Evolutionary conservation across 2,329 filamentous ascomycete species (phyloP), one percentile per base, ranked within the genome.

Genomic region (Ascochyta lentis): DNA sequence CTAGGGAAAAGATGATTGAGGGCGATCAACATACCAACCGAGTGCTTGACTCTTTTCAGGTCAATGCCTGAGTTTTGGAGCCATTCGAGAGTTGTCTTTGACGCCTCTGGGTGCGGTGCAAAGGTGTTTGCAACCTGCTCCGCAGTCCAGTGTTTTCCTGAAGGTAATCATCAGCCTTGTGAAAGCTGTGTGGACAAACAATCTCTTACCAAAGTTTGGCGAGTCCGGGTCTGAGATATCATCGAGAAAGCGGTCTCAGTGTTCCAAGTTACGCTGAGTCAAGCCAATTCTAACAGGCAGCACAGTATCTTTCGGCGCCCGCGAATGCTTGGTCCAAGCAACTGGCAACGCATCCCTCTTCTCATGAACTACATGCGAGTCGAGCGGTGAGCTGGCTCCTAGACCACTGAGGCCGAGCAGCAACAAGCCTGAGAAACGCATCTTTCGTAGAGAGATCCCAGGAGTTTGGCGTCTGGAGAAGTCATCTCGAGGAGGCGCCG

Each of bases 191-290:
- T 6, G 1, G 13, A 9, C 1, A 9, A 5, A 13, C 1, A 5
- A 4, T 7, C 5, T 19, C 43, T 59, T 47, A 60, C 61, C 59
- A 27, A 60, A 64, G 13, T 62, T 64, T 4, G 52, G 52, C 10
- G 61, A 64, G 22, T 62, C 59, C 33, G 59, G 61, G 41, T 64
- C 54, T 6, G 59, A 60, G 34, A 64, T 60, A 19, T 64, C 61
- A 1, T 54, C 47, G 5, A 64, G 53, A n/a, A 55, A 59, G 4
- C 44, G 54, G 19, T 62, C 57, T n/a, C 47, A 51, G 10, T 60
- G 49, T 22, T 64, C 57, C 31, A 64, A 35, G n/a, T 64, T 64
- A 12, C 53, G 54, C 35, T 60, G 54, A 7, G 51, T 56, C 24
- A 64, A 24, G 4, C 49, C 59, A 19, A 64, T 58, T 10, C 59